Percentiles rank a stretch among this genome's conserved stretches.
Conservation (phyloP, 768 basidiomycete species). For the Trametes cinnabarina region DNA sequence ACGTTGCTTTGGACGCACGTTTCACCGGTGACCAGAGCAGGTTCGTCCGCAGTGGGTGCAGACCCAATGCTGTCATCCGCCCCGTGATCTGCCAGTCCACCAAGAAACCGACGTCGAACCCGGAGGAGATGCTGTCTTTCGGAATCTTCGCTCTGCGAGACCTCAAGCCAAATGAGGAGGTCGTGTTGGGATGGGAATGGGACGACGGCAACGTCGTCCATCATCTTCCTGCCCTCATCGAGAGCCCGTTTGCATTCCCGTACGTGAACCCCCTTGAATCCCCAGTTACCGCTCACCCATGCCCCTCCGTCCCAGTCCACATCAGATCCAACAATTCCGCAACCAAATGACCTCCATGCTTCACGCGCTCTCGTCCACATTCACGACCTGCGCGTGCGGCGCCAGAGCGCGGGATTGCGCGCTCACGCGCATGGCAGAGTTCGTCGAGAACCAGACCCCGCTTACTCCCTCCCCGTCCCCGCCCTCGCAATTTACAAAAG, state of each 20-base stretch:
- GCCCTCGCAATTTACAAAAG: constrained; percentile 19
- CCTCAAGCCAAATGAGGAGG: constrained; percentile 76
- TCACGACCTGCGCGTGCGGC: constrained; percentile 76
- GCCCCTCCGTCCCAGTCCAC: constrained; percentile 26
- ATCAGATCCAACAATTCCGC: constrained; percentile 51
- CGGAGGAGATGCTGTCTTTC: constrained; percentile 53
- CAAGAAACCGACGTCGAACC: constrained; percentile 18
- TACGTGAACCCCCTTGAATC: constrained; percentile 36
- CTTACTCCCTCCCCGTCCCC: constrained; percentile 27
- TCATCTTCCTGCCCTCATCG: constrained; percentile 63
- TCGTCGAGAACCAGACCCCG: constrained; percentile 47
- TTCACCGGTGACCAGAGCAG: constrained; percentile 60
- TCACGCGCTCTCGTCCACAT: constrained; percentile 65
- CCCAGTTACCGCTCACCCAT: background rate
- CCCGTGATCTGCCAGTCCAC: constrained; percentile 38
- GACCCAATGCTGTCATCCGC: constrained; percentile 46
- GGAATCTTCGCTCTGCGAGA: constrained; percentile 79
- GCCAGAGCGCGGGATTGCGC: constrained; percentile 60
- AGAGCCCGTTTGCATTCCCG: constrained; percentile 56
- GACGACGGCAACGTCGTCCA: constrained; percentile 89
- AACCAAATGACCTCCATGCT: constrained; percentile 69
- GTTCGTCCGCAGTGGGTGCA: constrained; percentile 62
- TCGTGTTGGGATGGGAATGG: constrained; percentile 95
- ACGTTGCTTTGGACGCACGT: constrained; percentile 78
- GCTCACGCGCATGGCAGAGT: constrained; percentile 59